A percentile compares a stretch with the other conserved stretches of the same genome.
phyloP scores from a whole-genome alignment of 768 basidiomycete genomes.

The Hortiboletus campestris region DNA sequence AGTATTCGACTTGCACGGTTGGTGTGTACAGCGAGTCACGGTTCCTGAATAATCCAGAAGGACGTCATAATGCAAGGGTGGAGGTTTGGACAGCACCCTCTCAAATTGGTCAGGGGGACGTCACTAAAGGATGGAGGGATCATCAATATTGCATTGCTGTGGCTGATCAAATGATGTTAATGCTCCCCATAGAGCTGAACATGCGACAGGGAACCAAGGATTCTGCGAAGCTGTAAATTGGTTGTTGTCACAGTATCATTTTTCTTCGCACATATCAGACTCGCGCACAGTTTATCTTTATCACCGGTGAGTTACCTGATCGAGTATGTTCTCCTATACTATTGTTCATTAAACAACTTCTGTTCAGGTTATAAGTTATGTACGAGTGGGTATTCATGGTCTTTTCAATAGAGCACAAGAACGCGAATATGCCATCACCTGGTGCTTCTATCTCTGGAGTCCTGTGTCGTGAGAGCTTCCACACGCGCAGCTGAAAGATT shows the following conservation, averaged over 20 bases:
- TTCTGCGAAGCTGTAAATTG: slow-evolving; percentile 24
- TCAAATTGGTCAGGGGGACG: slow-evolving; percentile 46
- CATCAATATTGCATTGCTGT: slow-evolving; percentile 62
- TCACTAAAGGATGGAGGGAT: slow-evolving; percentile 53
- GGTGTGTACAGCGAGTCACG: slow-evolving; percentile 52
- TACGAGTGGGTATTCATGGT: not conserved
- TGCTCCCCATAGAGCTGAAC: slow-evolving; percentile 36
- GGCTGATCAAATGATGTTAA: slow-evolving; percentile 59
- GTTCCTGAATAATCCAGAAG: slow-evolving; percentile 53
- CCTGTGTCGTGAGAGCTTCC: slow-evolving; percentile 3
- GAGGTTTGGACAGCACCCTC: slow-evolving; percentile 69
- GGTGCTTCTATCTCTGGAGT: not conserved
- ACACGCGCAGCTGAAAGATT: not conserved
- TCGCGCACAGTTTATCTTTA: not conserved
- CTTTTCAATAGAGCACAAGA: not conserved
- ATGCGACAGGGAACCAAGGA: slow-evolving; percentile 15
- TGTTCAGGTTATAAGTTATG: not conserved
- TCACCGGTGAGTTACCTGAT: not conserved
- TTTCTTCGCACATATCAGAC: not conserved
- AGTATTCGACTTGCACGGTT: slow-evolving; percentile 50
- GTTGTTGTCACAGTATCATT: not conserved
- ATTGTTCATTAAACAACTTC: not conserved
- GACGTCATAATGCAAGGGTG: slow-evolving; percentile 55
- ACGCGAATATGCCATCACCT: not conserved
- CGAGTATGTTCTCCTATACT: not conserved